phyloP scores from a whole-genome alignment of 2,329 filamentous ascomycete species.

The Calonectria hongkongensis region DNA sequence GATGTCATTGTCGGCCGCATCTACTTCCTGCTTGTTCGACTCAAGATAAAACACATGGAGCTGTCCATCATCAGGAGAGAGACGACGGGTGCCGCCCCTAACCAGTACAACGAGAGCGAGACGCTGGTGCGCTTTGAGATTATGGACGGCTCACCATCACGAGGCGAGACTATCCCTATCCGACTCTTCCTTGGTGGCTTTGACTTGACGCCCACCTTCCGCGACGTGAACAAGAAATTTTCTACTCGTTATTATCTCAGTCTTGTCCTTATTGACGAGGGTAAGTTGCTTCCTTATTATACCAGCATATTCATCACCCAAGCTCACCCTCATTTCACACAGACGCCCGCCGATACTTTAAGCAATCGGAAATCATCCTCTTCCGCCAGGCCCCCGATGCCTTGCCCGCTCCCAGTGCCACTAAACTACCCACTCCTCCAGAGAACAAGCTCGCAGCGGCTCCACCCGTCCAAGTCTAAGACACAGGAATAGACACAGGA shows the following conservation, averaged over 20 bases:
- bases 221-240: constrained; percentile 99
- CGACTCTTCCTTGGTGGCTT: constrained; percentile 97
- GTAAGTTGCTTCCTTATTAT: constrained; percentile 65
- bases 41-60: constrained; percentile 99
- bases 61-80: constrained; percentile 97
- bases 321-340: constrained; percentile 39
- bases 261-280: constrained; percentile 95
- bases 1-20: constrained; percentile 99
- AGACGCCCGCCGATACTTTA: constrained; percentile 98
- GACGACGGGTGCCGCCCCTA: constrained; percentile 96
- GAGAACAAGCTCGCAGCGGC: constrained; percentile 67
- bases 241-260: constrained; percentile 98
- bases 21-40: constrained; percentile 95
- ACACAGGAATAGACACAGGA: constrained; percentile 36
- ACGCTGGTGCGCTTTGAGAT: constrained; percentile 99
- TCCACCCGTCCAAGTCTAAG: constrained; percentile 55
- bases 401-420: constrained; percentile 57
- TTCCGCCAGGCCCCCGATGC: constrained; percentile 86
- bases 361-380: constrained; percentile 98
- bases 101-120: constrained; percentile 99
- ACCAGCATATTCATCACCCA: not conserved
- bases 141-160: constrained; percentile 99
- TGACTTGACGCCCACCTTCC: constrained; percentile 97
- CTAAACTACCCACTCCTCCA: constrained; percentile 64
- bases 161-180: constrained; percentile 96